Percentiles rank a stretch among this genome's conserved stretches.
Evolutionary conservation across 768 basidiomycete genomes (phyloP).

Genomic region (Hemileccinum rubropunctum): DNA sequence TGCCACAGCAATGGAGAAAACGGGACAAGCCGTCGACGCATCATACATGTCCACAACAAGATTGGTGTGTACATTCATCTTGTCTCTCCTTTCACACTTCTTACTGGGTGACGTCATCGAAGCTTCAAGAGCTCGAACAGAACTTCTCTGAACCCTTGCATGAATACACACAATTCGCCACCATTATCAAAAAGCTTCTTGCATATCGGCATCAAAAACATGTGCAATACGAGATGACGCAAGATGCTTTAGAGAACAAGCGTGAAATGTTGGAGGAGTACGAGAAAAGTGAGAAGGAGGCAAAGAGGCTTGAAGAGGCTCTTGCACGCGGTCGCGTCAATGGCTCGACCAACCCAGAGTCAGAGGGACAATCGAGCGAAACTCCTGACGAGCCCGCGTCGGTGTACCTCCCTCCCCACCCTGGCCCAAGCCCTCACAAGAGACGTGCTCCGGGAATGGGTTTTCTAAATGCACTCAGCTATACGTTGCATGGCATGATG

Average conservation of each 20-base stretch:
- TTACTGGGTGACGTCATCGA: constrained; percentile 9
- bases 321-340: constrained; percentile 56
- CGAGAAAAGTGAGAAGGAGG: constrained; percentile 91
- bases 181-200: constrained; percentile 91
- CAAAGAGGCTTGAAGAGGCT: constrained; percentile 84
- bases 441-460: constrained; percentile 77
- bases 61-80: constrained; percentile 52
- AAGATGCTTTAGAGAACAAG: constrained; percentile 83
- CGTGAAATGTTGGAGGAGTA: constrained; percentile 83
- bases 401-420: constrained; percentile 68
- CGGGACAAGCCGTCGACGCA: constrained; percentile 92
- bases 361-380: constrained; percentile 34
- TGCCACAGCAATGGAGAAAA: constrained; percentile 89
- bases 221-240: constrained; percentile 96
- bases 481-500: constrained; percentile 97
- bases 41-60: constrained; percentile 91
- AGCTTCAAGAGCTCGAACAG: constrained; percentile 94
- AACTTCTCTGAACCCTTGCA: constrained; percentile 95
- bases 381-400: constrained; percentile 43
- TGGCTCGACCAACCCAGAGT: constrained; percentile 21
- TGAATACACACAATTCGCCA: constrained; percentile 92
- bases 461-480: constrained; percentile 85
- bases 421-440: constrained; percentile 69
- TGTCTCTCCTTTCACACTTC: constrained; percentile 1
- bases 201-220: constrained; percentile 97